Base-by-base conservation (phyloP, 139 green algal genomes). In the Mesotaenium endlicherianum region DNA sequence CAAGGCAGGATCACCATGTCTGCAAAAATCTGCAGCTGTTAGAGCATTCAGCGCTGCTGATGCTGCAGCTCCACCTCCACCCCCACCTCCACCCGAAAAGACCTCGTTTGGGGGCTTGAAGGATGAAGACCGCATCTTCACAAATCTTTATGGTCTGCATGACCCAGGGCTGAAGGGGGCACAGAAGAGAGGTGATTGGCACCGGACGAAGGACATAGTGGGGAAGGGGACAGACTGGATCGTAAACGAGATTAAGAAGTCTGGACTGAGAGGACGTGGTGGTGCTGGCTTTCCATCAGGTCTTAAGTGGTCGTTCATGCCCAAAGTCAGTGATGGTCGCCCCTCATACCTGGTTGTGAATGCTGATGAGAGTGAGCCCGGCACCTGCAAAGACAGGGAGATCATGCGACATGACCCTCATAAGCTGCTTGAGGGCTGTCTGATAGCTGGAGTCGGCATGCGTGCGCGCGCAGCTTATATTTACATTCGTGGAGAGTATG, bases 301-400 rank as follows among this genome's bases (percentile, higher is more conserved):
- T 34, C 91, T 98, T 1, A 98, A 98, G 89, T 99, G 94, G 94
- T 94, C 89, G 69, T 98, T 98, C 90, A 98, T 98, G 95, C 95
- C 95, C 60, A 98, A 98, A 91, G 93, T 95, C 87, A 92, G 89
- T 34, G 96, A 98, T 75, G 94, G 95, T 0, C 90, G 95, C 4
- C 96, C 95, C 20, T 94, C 86, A 20, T 98, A 98, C 87, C 87
- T 99, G 75, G 95, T 99, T 30, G 93, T 99, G 3, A 99, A 99
- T 77, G 96, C 90, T 6, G 96, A 98, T 80, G 96, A 99, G 93
- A 94, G 88, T 20, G 96, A 99, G 92, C 96, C 96, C 8, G 96
- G 96, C 57, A 99, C 96, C 0, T 98, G 96, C 92, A 98, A 96
- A 91, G 96, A 90, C 16, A 75, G 75, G 39, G 75, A 88, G 59